phyloP scores from a whole-genome alignment of 495 filamentous ascomycete genomes.

The Trichocladium antarcticum region DNA sequence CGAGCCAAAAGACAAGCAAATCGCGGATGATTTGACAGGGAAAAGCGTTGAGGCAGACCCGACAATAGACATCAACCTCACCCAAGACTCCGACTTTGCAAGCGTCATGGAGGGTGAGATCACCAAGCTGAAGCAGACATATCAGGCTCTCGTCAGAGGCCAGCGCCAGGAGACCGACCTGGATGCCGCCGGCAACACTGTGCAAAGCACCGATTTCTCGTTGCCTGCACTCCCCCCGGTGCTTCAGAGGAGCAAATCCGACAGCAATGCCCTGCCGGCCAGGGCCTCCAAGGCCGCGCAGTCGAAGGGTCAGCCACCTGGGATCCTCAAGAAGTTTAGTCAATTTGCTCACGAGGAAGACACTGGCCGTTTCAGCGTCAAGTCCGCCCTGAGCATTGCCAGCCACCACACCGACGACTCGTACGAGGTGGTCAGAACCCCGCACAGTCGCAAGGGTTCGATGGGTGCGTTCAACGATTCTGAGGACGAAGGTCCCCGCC shows the following conservation, averaged over 20 bases:
- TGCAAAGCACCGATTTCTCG: conserved; percentile 14
- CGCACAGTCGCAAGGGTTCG: conserved; percentile 8
- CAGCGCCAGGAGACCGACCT: conserved; percentile 8
- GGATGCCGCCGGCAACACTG: conserved; percentile 7
- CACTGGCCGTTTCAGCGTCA: conserved; percentile 35
- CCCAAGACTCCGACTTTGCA: conserved; percentile 32
- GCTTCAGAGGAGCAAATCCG: conserved; percentile 15
- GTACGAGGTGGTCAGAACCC: conserved; percentile 1
- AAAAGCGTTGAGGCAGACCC: conserved; percentile 32
- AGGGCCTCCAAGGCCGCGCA: conserved; percentile 20
- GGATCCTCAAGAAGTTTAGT: conserved; percentile 37
- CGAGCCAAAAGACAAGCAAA: conserved; percentile 23
- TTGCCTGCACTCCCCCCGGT: conserved; percentile 13
- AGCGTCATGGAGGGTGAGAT: conserved; percentile 34
- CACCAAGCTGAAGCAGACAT: conserved; percentile 27
- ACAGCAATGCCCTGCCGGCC: conserved; percentile 12
- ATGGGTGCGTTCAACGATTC: conserved; percentile 5
- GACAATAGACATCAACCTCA: conserved; percentile 33
- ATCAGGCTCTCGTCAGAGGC: conserved; percentile 23
- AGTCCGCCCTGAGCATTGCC: conserved; percentile 29
- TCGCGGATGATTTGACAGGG: conserved; percentile 21
- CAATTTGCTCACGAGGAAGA: conserved; percentile 28
- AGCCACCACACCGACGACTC: conserved; percentile 22
- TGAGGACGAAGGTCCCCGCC: conserved; percentile 7
- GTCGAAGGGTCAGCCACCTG: conserved; percentile 24